Evolutionary conservation across 2,329 filamentous ascomycete species (phyloP).

Genomic region (Purpureocillium takamizusanense): DNA sequence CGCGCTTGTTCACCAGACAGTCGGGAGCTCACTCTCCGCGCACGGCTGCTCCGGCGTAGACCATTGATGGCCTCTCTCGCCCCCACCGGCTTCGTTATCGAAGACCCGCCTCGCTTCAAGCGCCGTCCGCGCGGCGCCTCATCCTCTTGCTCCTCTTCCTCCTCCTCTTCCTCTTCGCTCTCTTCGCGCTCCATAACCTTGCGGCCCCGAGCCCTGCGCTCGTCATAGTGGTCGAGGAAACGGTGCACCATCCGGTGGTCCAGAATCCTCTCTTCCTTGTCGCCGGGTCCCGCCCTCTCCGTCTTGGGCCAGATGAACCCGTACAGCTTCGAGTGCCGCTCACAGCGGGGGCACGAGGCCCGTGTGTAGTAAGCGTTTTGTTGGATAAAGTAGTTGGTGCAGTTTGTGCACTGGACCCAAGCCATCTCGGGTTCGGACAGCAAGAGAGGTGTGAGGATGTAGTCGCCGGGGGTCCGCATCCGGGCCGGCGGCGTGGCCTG

Average conservation of each 20-base stretch:
- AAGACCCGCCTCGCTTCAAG: background rate
- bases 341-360: constrained; percentile 81
- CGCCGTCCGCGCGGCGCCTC: constrained; percentile 2
- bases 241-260: constrained; percentile 85
- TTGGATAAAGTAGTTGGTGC: constrained; percentile 76
- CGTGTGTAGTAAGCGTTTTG: constrained; percentile 79
- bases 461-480: constrained; percentile 61
- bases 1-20: constrained; percentile 4
- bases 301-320: constrained; percentile 96
- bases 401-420: constrained; percentile 87
- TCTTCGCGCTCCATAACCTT: constrained; percentile 6
- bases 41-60: constrained; percentile 24
- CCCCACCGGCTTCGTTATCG: background rate
- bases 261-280: constrained; percentile 62
- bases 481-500: constrained; percentile 21
- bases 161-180: constrained; percentile 16
- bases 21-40: constrained; percentile 23
- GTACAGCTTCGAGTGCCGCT: constrained; percentile 91
- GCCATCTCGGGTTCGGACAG: constrained; percentile 65
- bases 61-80: constrained; percentile 1
- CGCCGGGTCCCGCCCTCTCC: constrained; percentile 63
- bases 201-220: constrained; percentile 42
- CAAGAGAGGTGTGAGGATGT: constrained; percentile 69
- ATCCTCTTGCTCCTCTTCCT: constrained; percentile 14
- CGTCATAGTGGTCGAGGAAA: constrained; percentile 65